Evolutionary conservation across 768 basidiomycete genomes (phyloP).

Genomic region (Boletus sp.): DNA sequence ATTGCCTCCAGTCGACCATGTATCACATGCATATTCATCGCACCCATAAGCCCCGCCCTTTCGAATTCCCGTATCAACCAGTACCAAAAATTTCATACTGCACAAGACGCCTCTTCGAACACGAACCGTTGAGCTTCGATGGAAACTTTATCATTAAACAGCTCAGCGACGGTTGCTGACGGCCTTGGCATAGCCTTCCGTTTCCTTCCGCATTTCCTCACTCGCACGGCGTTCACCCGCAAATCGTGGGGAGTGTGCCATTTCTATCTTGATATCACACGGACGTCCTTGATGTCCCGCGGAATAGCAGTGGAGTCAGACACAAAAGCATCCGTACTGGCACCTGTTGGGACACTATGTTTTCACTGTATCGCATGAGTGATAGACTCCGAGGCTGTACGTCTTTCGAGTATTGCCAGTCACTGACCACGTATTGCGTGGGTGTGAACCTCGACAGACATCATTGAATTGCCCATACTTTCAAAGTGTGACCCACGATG

Average conservation of each 20-base stretch:
- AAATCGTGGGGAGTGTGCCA: background rate
- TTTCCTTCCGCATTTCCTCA: background rate
- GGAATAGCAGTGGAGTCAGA: background rate
- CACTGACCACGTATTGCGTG: background rate
- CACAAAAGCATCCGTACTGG: background rate
- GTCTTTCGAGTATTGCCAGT: background rate
- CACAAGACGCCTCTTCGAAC: background rate
- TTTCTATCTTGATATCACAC: background rate
- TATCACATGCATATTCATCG: background rate
- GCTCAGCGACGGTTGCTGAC: constrained; percentile 11
- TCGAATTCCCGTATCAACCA: background rate
- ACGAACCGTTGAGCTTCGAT: background rate
- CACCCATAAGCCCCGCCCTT: background rate
- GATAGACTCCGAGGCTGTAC: constrained; percentile 11
- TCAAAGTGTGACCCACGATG: background rate
- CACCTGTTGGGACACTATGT: background rate
- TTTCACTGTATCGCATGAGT: constrained; percentile 5
- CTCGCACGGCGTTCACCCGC: constrained; percentile 1
- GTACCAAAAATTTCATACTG: background rate
- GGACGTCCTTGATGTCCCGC: background rate
- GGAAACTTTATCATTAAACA: constrained; percentile 13
- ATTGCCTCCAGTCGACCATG: background rate
- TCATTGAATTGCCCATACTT: background rate
- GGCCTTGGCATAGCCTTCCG: constrained; percentile 2
- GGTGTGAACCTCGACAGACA: background rate